These are phyloP conservation scores for Calonectria hongkongensis DNA, from an alignment of 2,329 filamentous ascomycete genomes.

Conservation along the genomic window DNA sequence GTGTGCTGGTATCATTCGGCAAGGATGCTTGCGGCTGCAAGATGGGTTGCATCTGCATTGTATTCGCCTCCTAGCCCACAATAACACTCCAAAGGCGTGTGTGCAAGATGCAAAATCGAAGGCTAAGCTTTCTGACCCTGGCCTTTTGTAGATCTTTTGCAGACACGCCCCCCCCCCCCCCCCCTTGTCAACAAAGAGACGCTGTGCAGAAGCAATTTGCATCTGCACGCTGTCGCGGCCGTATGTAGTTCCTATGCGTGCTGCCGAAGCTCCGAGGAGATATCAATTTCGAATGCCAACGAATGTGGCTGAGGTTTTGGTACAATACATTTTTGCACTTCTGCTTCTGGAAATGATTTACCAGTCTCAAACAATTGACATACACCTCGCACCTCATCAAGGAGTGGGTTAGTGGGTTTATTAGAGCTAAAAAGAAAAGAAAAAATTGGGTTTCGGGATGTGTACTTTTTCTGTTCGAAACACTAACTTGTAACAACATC, in stretches of 20 bases:
- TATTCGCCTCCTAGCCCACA: background rate
- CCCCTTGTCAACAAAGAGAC: too few relatives aligned
- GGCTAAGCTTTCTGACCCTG: constrained; percentile 16
- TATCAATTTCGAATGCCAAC: background rate
- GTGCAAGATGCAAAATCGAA: background rate
- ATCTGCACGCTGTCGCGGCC: too few relatives aligned
- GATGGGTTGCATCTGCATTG: constrained; percentile 8
- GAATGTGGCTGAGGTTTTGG: background rate
- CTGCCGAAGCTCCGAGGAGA: background rate
- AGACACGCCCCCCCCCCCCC: background rate
- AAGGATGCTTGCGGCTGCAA: constrained; percentile 6
- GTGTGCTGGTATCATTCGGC: background rate
- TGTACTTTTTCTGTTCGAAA: background rate
- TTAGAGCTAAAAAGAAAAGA: too few relatives aligned
- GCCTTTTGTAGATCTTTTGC: constrained; percentile 2
- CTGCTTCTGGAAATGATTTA: background rate
- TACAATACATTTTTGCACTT: background rate
- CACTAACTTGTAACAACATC: background rate
- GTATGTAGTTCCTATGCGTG: too few relatives aligned
- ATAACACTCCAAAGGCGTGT: background rate
- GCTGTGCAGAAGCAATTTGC: background rate
- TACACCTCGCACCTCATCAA: too few relatives aligned
- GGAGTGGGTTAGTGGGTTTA: background rate
- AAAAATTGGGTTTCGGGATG: background rate
- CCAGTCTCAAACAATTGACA: background rate